Evolutionary conservation across 805 yeast genomes (phyloP), one percentile per base, ranked within the genome.

Genomic region (Lipomyces anomalus): DNA sequence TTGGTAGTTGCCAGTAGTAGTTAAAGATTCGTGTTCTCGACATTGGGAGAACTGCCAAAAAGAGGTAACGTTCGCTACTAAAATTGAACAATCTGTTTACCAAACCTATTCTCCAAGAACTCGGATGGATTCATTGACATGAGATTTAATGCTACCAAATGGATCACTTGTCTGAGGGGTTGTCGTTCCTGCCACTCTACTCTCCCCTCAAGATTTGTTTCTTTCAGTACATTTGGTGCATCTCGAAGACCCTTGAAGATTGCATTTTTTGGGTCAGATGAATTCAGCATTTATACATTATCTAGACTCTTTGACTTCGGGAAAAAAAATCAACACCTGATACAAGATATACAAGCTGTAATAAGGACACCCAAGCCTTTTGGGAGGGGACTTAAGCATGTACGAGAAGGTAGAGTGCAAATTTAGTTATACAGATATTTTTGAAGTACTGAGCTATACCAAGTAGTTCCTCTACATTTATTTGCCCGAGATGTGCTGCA

Each of bases 191-290:
- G n/a, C n/a, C n/a, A n/a, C n/a, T n/a, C n/a, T n/a, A n/a, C n/a
- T n/a, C n/a, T n/a, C n/a, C n/a, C n/a, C n/a, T n/a, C n/a, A n/a
- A n/a, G n/a, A n/a, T n/a, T n/a, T n/a, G n/a, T n/a, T n/a, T n/a
- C n/a, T n/a, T n/a, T n/a, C n/a, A n/a, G n/a, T n/a, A n/a, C n/a
- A n/a, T n/a, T n/a, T n/a, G n/a, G n/a, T n/a, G n/a, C n/a, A n/a
- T n/a, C n/a, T n/a, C n/a, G n/a, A n/a, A n/a, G n/a, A n/a, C n/a
- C 50, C 17, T 44, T 43, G 13, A 44, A 38, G 20, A 59, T 84
- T 4, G 82, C 85, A 1, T 84, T 76, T 59, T 85, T 86, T 61
- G 95, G 95, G 0, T 76, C 87, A 1, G 95, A 85, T 58, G 64
- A 61, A 24, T 85, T 84, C 61, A 80, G 88, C 55, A 72, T 78